Conservation (phyloP, 345 rosid species). For the Combretum micranthum region DNA sequence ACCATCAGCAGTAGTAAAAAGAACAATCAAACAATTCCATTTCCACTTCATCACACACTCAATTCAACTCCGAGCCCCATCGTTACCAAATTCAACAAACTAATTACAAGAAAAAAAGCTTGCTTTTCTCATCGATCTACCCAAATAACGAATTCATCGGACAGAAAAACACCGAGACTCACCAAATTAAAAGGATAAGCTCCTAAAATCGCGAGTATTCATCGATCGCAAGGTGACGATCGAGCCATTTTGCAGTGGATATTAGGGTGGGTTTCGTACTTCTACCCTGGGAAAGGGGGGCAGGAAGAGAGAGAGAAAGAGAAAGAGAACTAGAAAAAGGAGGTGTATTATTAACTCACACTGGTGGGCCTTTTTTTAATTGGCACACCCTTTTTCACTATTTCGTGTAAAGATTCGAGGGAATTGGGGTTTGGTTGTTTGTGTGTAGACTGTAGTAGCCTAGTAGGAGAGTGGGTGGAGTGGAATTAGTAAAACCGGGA, state of each 20-base stretch:
- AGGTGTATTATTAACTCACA: conserved; percentile 7
- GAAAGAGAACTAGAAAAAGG: conserved; percentile 15
- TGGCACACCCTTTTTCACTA: conserved; percentile 35
- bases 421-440: not conserved
- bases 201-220: too few relatives aligned
- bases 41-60: too few relatives aligned
- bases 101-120: too few relatives aligned
- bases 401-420: not conserved
- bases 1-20: too few relatives aligned
- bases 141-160: too few relatives aligned
- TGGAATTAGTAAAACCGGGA: not conserved
- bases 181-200: too few relatives aligned
- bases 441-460: not conserved
- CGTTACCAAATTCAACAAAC: too few relatives aligned
- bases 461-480: not conserved
- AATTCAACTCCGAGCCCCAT: too few relatives aligned
- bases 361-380: conserved; percentile 5
- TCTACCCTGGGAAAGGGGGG: conserved; percentile 20
- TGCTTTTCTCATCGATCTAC: too few relatives aligned
- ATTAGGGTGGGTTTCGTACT: conserved; percentile 36
- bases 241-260: conserved; percentile 32
- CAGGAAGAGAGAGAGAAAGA: conserved; percentile 18
- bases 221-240: not conserved
- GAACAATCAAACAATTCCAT: too few relatives aligned
- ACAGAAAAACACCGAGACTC: too few relatives aligned